Percentiles rank a stretch among this genome's conserved stretches.
phyloP scores from a whole-genome alignment of 208 protist genomes.

The Angomonas desouzai region DNA sequence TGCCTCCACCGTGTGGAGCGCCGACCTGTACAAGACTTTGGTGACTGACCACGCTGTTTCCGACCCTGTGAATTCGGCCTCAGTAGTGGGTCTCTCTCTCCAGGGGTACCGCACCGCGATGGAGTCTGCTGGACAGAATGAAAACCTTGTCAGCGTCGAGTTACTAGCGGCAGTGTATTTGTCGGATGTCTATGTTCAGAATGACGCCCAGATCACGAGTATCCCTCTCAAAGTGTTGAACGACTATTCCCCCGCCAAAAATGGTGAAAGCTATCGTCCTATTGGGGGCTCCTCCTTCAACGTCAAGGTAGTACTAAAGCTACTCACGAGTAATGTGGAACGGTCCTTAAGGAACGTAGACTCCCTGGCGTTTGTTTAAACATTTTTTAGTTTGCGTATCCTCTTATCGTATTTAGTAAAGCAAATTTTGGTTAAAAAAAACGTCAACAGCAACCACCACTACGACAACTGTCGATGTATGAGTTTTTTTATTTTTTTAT shows the following conservation, averaged over 20 bases:
- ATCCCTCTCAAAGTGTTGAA: conserved; percentile 32
- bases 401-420: not conserved
- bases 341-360: conserved; percentile 24
- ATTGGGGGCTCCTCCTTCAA: not conserved
- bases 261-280: conserved; percentile 35
- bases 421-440: no score
- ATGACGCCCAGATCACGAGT: conserved; percentile 22
- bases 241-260: conserved; percentile 12
- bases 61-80: not conserved
- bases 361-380: conserved; percentile 12
- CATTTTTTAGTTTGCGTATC: not conserved
- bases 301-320: conserved; percentile 35
- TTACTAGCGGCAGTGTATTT: conserved; percentile 34
- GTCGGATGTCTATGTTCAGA: conserved; percentile 24
- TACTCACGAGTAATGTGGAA: conserved; percentile 7
- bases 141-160: conserved; percentile 19
- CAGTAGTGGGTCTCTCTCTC: conserved; percentile 20
- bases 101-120: conserved; percentile 33
- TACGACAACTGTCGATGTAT: conserved; percentile 9
- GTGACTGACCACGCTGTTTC: conserved; percentile 12
- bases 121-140: conserved; percentile 2
- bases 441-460: no score
- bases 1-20: conserved; percentile 30
- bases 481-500: conserved; percentile 1
- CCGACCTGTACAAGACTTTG: conserved; percentile 25